Percentiles rank a stretch among this genome's conserved stretches.
phyloP scores from a whole-genome alignment of 495 filamentous ascomycete species.

The Staphylotrichum longicolle region DNA sequence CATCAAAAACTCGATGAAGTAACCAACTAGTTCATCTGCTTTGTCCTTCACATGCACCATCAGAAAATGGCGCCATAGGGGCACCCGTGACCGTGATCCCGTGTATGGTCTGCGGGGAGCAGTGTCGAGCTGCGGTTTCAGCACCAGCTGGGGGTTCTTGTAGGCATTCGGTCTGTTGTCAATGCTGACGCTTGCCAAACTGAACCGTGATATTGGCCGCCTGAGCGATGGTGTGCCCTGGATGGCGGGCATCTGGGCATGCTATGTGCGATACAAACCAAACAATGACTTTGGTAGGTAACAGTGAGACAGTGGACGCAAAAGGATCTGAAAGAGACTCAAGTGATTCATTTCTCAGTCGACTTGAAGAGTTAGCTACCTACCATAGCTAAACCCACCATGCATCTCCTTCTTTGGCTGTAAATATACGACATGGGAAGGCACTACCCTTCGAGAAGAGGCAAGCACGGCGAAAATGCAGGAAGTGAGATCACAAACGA shows the following conservation, averaged over 20 bases:
- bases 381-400: too few relatives aligned
- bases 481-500: too few relatives aligned
- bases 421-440: too few relatives aligned
- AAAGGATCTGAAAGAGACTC: too few relatives aligned
- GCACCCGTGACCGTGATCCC: constrained; percentile 15
- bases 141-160: constrained; percentile 32
- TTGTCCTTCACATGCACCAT: constrained; percentile 39
- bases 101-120: constrained; percentile 24
- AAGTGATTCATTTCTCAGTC: too few relatives aligned
- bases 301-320: too few relatives aligned
- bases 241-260: constrained; percentile 15
- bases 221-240: constrained; percentile 6
- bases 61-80: constrained; percentile 25
- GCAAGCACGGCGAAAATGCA: too few relatives aligned
- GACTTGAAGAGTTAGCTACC: too few relatives aligned
- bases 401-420: too few relatives aligned
- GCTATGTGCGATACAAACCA: not conserved
- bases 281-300: too few relatives aligned
- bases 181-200: constrained; percentile 26
- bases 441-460: too few relatives aligned
- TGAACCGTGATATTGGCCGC: constrained; percentile 25
- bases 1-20: too few relatives aligned
- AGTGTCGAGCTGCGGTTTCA: constrained; percentile 28
- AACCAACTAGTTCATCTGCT: constrained; percentile 34
- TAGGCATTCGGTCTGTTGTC: constrained; percentile 26